Evolutionary conservation across 257 asterid genomes (phyloP), one percentile per base, ranked within the genome.

Genomic region (Solanum commersonii): DNA sequence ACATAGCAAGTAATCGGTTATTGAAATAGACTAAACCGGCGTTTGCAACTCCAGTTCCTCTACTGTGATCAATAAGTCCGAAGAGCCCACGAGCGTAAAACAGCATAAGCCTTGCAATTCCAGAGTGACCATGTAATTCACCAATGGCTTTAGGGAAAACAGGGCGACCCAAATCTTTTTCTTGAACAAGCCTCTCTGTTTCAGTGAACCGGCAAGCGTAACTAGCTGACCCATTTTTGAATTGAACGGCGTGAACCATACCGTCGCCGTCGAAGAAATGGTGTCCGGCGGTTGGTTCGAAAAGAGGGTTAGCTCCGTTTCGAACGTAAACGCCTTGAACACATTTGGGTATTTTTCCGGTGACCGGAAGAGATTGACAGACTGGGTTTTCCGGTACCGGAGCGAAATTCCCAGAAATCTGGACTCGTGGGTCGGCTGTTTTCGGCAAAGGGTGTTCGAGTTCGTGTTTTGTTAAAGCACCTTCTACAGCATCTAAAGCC

Each of bases 261-360:
- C 99, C 99, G 84, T 97, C 99, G 8, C 99, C 99, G 90, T 97
- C 99, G 88, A 97, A 97, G 90, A 97, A 94, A 76, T 97, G 99
- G 93, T 97, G 99, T 0, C 99, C 99, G 86, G 99, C 98, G 16
- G 89, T 83, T 5, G 99, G 99, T 90, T 95, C 98, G 87, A 94
- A 94, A 8, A 92, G 91, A 1, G 99, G 99, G 60, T 97, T 97
- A 1, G 99, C 99, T 0, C 99, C 99, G 98, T 97, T 97, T 2
- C 99, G 76, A 5, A 96, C 95, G 85, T 97, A 97, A 3, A 93
- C 95, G 0, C 99, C 99, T 31, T 89, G 89, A 42, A 97, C 93
- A 10, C 95, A 89, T 2, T 90, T 89, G 5, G 99, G 99, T 38
- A 97, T 94, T 42, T 87, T 89, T 0, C 99, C 99, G 59, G 89